phyloP scores from a whole-genome alignment of 2,329 filamentous ascomycete species.

The Fusarium penzigii region DNA sequence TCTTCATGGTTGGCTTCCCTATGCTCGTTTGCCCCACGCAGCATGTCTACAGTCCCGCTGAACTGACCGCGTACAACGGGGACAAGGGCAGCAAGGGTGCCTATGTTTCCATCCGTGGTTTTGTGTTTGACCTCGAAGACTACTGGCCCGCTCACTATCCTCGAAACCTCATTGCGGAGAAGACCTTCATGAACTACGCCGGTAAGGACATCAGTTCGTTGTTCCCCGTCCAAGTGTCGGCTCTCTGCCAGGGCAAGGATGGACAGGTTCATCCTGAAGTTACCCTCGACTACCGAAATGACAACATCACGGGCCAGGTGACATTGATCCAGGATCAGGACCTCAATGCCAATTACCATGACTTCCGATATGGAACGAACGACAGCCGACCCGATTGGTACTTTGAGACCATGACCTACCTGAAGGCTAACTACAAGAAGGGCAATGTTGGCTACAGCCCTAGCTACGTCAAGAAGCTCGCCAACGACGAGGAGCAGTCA shows the following conservation, averaged over 20 bases:
- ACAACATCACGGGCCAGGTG: slow-evolving; percentile 71
- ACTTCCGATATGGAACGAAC: slow-evolving; percentile 84
- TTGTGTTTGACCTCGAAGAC: slow-evolving; percentile 78
- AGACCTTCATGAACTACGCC: slow-evolving; percentile 74
- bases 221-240: slow-evolving; percentile 93
- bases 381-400: slow-evolving; percentile 91
- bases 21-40: slow-evolving; percentile 87
- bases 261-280: slow-evolving; percentile 68
- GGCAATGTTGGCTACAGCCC: slow-evolving; percentile 83
- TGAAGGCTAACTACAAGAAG: slow-evolving; percentile 80
- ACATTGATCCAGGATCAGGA: slow-evolving; percentile 67
- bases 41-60: slow-evolving; percentile 77
- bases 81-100: slow-evolving; percentile 60
- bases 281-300: slow-evolving; percentile 78
- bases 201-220: slow-evolving; percentile 84
- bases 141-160: slow-evolving; percentile 78
- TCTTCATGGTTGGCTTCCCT: slow-evolving; percentile 91
- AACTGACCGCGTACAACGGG: slow-evolving; percentile 74
- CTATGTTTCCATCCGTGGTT: slow-evolving; percentile 82
- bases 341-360: slow-evolving; percentile 79
- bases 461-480: slow-evolving; percentile 73
- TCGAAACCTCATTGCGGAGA: slow-evolving; percentile 52
- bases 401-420: slow-evolving; percentile 77
- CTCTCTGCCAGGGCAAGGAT: slow-evolving; percentile 78
- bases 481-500: slow-evolving; percentile 59